phyloP scores from a whole-genome alignment of 1,284 basidiomycete species.

The Irpex sp. region DNA sequence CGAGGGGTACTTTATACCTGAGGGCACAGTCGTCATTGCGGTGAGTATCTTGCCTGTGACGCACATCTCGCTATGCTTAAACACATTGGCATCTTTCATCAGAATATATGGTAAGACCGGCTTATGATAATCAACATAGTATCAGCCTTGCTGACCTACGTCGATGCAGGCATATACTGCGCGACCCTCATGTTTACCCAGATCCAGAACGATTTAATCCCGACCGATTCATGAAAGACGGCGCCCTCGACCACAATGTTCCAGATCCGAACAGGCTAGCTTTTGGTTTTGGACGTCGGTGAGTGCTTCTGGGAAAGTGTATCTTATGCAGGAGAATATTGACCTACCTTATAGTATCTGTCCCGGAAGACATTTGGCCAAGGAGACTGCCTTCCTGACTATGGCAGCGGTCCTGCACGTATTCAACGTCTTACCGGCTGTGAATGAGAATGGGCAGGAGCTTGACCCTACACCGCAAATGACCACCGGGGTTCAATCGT shows the following conservation, averaged over 20 bases:
- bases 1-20: conserved; percentile 25
- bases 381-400: neutral
- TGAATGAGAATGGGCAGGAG: neutral
- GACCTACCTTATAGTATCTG: neutral
- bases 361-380: neutral
- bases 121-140: too few relatives aligned
- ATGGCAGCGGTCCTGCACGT: neutral
- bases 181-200: conserved; percentile 12
- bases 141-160: too few relatives aligned
- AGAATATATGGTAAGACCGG: neutral
- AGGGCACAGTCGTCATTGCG: conserved; percentile 6
- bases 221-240: conserved; percentile 11
- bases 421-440: neutral
- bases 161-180: conserved; percentile 13
- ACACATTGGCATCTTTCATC: neutral
- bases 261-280: neutral
- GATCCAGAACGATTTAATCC: conserved; percentile 16
- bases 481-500: neutral
- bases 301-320: neutral
- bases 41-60: neutral
- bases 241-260: conserved; percentile 4
- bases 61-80: too few relatives aligned
- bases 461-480: neutral
- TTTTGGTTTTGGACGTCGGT: conserved; percentile 2
- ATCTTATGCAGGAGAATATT: neutral